Base-by-base conservation (phyloP, 768 basidiomycete genomes). In the Guyanaporus albipodus region DNA sequence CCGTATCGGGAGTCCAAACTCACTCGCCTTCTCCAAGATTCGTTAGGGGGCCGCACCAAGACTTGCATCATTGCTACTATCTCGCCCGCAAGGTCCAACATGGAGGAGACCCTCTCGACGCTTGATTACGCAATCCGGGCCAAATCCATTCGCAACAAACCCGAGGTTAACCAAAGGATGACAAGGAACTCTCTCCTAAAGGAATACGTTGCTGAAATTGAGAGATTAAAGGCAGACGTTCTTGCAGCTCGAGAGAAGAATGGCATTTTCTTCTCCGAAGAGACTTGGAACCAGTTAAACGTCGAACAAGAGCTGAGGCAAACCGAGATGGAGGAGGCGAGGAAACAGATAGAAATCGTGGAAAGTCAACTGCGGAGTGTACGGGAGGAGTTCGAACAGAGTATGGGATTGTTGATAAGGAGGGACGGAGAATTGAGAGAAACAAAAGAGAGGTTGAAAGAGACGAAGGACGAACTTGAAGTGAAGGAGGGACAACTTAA, bases 1-100 rank as follows among this genome's bases (percentile, higher is more conserved):
- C 96, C 96, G 7, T 99, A 98, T 64, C 82, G 92, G 22, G 96
- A 99, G 68, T 97, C 95, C 3, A 98, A 98, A 63, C 85, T 99
- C 43, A 99, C 96, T 12, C 89, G 96, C 28, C 77, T 99, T 9
- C 77, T 99, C 4, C 95, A 98, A 84, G 96, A 99, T 68, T 99
- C 96, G n/a, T 76, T 99, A 5, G 96, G 96, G 6, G 96, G 96
- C 0, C 79, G 84, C 26, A 99, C 96, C 6, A 98, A 97, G 70
- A 99, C 96, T 0, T 95, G 92, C 58, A 92, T 99, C 61, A 89
- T 99, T 52, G 96, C 94, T 0, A 98, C 96, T 6, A 81, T 97
- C 58, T 95, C 92, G 8, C 95, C 96, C 1, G 89, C 91, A 5
- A 82, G 90, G 19, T 89, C 83, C 21, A 97, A 95, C 62, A 79